Evolutionary conservation across 73 alveolate species (phyloP).

Genomic region (Paramecium sexaurelia): DNA sequence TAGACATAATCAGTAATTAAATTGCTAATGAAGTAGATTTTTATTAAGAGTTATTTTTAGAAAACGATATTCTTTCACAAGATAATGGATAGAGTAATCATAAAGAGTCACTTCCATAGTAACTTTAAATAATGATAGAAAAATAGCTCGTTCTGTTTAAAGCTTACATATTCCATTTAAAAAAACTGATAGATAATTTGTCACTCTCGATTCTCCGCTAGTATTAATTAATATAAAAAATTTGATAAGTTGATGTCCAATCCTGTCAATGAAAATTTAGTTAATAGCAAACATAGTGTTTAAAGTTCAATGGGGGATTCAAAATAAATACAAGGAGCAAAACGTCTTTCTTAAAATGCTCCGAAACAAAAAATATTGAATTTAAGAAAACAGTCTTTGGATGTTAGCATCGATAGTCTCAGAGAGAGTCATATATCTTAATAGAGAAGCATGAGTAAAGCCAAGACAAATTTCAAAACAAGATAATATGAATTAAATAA

Average conservation of each 20-base stretch:
- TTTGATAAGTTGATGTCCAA: slow-evolving; percentile 28
- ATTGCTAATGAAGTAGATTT: background rate
- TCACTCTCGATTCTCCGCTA: background rate
- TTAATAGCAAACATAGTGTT: background rate
- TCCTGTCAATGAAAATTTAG: background rate
- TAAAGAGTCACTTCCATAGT: background rate
- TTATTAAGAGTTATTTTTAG: background rate
- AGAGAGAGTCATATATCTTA: slow-evolving; percentile 1
- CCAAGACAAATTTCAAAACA: background rate
- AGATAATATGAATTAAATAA: background rate
- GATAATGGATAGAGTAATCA: background rate
- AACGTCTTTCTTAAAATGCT: background rate
- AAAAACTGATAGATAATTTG: background rate
- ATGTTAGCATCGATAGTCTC: background rate
- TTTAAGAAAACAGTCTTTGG: background rate
- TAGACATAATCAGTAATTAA: background rate
- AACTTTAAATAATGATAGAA: background rate
- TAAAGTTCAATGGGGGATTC: background rate
- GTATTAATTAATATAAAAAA: background rate
- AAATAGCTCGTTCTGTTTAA: background rate
- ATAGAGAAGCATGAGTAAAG: slow-evolving; percentile 2
- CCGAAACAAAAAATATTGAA: background rate
- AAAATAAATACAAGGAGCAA: background rate
- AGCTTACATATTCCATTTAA: background rate
- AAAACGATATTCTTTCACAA: background rate